These are phyloP conservation scores for Volutella citrinella DNA, from an alignment of 2,329 filamentous ascomycete genomes.

Conservation along the genomic window DNA sequence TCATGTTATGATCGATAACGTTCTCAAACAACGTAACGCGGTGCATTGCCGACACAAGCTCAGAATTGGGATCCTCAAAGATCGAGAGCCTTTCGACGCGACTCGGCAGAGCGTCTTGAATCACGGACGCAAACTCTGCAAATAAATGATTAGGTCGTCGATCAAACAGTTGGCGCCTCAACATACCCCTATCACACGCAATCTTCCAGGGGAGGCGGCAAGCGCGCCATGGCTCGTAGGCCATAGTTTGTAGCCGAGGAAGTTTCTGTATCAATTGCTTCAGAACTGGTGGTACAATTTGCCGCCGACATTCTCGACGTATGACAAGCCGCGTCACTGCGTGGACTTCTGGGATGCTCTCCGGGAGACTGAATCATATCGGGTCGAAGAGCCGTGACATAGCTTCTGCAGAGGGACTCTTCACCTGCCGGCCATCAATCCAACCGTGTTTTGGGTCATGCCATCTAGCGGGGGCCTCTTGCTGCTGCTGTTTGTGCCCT, in stretches of 20 bases:
- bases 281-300: constrained; percentile 4
- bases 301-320: constrained; percentile 11
- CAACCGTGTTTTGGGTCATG: constrained; percentile 14
- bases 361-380: too few relatives aligned
- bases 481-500: constrained; percentile 5
- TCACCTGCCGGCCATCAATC: constrained; percentile 10
- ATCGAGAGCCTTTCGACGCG: constrained; percentile 7
- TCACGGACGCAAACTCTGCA: constrained; percentile 4
- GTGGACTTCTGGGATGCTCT: constrained; percentile 6
- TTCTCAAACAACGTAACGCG: neutral
- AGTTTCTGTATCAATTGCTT: constrained; percentile 6
- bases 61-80: constrained; percentile 8
- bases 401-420: constrained; percentile 3
- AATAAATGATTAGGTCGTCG: constrained; percentile 6
- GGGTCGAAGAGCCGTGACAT: too few relatives aligned
- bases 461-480: constrained; percentile 3
- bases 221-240: constrained; percentile 10
- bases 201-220: constrained; percentile 4
- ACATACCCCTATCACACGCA: constrained; percentile 8
- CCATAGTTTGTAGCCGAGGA: constrained; percentile 10
- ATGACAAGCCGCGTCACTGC: constrained; percentile 11
- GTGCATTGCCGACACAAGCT: constrained; percentile 6
- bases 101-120: constrained; percentile 6
- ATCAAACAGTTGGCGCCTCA: constrained; percentile 6
- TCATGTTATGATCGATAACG: constrained; percentile 4